Base-by-base conservation (phyloP, 2,329 filamentous ascomycete genomes). In the Alternaria ethzedia region DNA sequence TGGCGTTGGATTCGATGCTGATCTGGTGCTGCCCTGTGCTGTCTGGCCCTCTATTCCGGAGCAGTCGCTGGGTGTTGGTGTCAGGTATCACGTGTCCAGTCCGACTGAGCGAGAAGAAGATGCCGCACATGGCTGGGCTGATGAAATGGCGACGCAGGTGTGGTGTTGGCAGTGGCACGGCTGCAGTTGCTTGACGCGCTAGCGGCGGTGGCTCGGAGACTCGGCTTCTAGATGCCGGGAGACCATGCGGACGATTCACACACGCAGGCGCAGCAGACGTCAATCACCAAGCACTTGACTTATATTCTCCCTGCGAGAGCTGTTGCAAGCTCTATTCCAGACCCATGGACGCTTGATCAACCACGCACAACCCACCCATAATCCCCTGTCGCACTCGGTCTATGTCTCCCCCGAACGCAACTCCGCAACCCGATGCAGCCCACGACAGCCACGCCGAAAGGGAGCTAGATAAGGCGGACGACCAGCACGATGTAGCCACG, bases 21-120 rank as follows among this genome's bases (percentile, higher is more conserved):
- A 66, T 51, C 21, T 71, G 67, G 43, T 71, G 66, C 47, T 58
- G 65, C 4, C 70, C 69, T 10, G 57, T 56, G 60, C 68, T 73
- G 57, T 81, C 78, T 3, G 78, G 78, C 5, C 79, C 78, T 43
- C 78, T 69, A 36, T 78, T 74, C 46, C 57, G 66, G n/a, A 80
- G 68, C 4, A 79, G 71, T 8, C 52, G 51, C 32, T 63, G 60
- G 6, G 78, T 78, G 4, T 54, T 65, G 1, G 67, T 13, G 44
- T 77, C 70, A 6, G 77, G 76, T 5, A 32, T 49, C 46, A 75
- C 54, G 51, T 73, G 65, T 30, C 36, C 65, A 59, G 68, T 49
- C 54, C 64, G 69, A 67, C 81, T 81, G 67, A 86, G 75, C 17
- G 83, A 85, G 74, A 83, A 85, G 75, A 83, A 86, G 65, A 86